phyloP scores from a whole-genome alignment of 305 asterid species.

The Caryopteris hybrid region DNA sequence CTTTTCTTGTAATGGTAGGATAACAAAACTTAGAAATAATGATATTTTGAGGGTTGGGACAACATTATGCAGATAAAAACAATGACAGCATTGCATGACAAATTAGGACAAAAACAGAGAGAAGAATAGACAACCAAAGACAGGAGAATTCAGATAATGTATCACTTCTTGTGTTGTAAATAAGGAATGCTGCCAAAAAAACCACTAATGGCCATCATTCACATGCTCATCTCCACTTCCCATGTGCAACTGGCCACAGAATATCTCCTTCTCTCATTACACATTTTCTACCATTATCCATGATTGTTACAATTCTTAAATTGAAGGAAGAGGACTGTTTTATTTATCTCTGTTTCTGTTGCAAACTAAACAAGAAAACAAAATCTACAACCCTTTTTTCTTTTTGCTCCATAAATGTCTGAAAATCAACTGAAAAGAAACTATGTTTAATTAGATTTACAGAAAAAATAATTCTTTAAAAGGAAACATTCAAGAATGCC shows the following conservation, averaged over 20 bases:
- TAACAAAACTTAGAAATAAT: too few species aligned
- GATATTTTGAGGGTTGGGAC: neutral
- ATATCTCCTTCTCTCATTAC: neutral
- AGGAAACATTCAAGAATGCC: slow-evolving; percentile 55
- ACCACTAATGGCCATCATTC: slow-evolving; percentile 38
- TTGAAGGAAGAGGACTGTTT: neutral
- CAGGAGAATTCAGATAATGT: slow-evolving; percentile 20
- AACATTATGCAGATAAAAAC: neutral
- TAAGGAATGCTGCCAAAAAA: slow-evolving; percentile 21
- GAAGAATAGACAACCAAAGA: slow-evolving; percentile 1
- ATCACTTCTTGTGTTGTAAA: slow-evolving; percentile 27
- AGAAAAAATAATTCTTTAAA: neutral
- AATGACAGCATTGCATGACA: neutral
- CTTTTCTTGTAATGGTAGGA: too few species aligned
- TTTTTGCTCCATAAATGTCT: neutral
- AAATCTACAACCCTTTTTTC: slow-evolving; percentile 8
- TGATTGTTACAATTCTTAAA: too few species aligned
- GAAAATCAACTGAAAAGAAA: neutral
- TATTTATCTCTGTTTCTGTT: slow-evolving; percentile 3
- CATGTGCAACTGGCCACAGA: slow-evolving; percentile 39
- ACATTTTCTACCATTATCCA: too few species aligned
- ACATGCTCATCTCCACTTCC: slow-evolving; percentile 38
- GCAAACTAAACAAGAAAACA: slow-evolving; percentile 7
- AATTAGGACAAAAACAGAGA: neutral
- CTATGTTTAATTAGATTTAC: slow-evolving; percentile 10